Conservation (phyloP, 2,329 filamentous ascomycete species). For the Penicillium sp. region DNA sequence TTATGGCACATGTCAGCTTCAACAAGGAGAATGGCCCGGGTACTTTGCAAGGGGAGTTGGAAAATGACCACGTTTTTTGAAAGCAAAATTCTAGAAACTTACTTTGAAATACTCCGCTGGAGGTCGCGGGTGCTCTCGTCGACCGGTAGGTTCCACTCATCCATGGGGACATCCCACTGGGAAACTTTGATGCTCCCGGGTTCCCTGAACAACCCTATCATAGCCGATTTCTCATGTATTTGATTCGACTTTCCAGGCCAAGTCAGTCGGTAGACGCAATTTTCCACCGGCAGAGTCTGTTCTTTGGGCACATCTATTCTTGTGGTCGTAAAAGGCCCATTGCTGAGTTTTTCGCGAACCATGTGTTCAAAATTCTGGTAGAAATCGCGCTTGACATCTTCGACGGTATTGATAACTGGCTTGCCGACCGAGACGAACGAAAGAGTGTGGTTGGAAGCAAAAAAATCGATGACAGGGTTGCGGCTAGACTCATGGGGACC, state of each 20-base stretch:
- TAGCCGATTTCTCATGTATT: not conserved
- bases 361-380: not conserved
- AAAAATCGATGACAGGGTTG: not conserved
- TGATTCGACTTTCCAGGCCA: not conserved
- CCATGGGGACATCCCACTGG: not conserved
- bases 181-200: not conserved
- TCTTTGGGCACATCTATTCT: not conserved
- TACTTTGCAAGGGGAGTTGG: not conserved
- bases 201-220: not conserved
- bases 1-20: not conserved
- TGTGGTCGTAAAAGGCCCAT: not conserved
- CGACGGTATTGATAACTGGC: not conserved
- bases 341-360: not conserved
- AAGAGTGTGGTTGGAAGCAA: not conserved
- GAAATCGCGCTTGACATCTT: not conserved
- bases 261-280: not conserved
- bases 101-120: not conserved
- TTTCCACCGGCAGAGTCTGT: not conserved
- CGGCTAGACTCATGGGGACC: not conserved
- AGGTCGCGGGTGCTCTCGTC: not conserved
- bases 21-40: not conserved
- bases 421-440: not conserved
- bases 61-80: not conserved
- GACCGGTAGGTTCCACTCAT: not conserved
- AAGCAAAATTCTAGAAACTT: not conserved